A percentile compares a stretch with the other conserved stretches of the same genome.
Evolutionary conservation across 2,329 filamentous ascomycete genomes (phyloP).

Genomic region (Macrophomina pseudophaseolina): DNA sequence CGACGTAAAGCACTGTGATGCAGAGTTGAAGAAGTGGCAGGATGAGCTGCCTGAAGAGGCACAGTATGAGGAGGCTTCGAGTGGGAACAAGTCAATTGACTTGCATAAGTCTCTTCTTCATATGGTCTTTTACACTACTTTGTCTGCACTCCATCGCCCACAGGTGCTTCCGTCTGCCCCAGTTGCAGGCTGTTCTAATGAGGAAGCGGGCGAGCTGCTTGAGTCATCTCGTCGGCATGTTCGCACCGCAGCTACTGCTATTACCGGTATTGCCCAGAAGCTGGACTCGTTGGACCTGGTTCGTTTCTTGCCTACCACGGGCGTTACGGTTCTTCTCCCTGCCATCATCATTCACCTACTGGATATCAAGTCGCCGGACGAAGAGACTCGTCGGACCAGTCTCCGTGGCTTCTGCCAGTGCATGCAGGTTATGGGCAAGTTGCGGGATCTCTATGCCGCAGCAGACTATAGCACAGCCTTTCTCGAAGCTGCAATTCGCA

Average conservation of each 20-base stretch:
- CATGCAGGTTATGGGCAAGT: slow-evolving; percentile 86
- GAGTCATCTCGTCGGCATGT: slow-evolving; percentile 84
- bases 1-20: slow-evolving; percentile 78
- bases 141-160: slow-evolving; percentile 88
- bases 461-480: slow-evolving; percentile 97
- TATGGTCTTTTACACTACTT: slow-evolving; percentile 91
- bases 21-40: slow-evolving; percentile 79
- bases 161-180: slow-evolving; percentile 80
- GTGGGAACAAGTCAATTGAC: slow-evolving; percentile 64
- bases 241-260: slow-evolving; percentile 80
- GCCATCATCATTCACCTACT: slow-evolving; percentile 93
- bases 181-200: slow-evolving; percentile 34
- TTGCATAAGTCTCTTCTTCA: slow-evolving; percentile 86
- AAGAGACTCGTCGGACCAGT: slow-evolving; percentile 72
- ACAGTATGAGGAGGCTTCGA: slow-evolving; percentile 68
- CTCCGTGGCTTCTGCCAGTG: slow-evolving; percentile 86
- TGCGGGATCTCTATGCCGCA: slow-evolving; percentile 88
- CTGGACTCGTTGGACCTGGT: slow-evolving; percentile 76
- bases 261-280: slow-evolving; percentile 81
- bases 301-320: slow-evolving; percentile 82
- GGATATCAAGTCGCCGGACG: slow-evolving; percentile 84
- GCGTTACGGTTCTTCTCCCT: slow-evolving; percentile 87
- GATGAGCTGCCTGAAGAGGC: slow-evolving; percentile 73
- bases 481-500: slow-evolving; percentile 87
- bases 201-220: slow-evolving; percentile 70